Percentiles rank a stretch among this genome's conserved stretches.
phyloP scores from a whole-genome alignment of 1,284 basidiomycete species.

The Polyporus tsugae region DNA sequence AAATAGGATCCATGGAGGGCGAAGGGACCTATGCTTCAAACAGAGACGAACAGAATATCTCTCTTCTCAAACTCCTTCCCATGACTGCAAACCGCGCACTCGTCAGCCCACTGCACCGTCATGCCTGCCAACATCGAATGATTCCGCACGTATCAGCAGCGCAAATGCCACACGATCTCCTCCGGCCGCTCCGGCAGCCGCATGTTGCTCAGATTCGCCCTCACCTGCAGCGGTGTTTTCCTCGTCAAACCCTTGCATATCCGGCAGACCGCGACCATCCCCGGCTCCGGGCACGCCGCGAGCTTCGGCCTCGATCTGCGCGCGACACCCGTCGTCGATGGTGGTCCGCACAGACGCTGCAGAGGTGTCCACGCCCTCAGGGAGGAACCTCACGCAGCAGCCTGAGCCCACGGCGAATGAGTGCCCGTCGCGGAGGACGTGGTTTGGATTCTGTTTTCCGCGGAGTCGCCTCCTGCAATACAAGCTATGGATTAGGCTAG shows the following conservation, averaged over 20 bases:
- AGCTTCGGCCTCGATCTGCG: not conserved
- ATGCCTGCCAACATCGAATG: too few species aligned
- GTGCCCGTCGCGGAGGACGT: conserved; percentile 1
- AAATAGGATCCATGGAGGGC: too few species aligned
- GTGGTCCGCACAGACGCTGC: not conserved
- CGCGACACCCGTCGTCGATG: not conserved
- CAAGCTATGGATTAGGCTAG: not conserved
- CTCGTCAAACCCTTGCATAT: not conserved
- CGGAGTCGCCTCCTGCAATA: not conserved
- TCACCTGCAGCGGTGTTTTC: not conserved
- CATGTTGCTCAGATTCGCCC: not conserved
- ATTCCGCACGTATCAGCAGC: not conserved
- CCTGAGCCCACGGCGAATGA: not conserved
- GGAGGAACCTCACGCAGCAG: conserved; percentile 15
- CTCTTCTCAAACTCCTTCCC: conserved; percentile 22
- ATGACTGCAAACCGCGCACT: conserved; percentile 6
- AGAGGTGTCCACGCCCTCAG: conserved; percentile 12
- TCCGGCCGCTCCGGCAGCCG: not conserved
- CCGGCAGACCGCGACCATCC: not conserved
- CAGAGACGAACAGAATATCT: conserved; percentile 8
- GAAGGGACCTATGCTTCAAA: not conserved
- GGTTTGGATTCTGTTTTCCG: not conserved
- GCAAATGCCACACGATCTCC: not conserved
- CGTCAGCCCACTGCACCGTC: not conserved
- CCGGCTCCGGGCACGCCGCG: not conserved